Base-by-base conservation (phyloP, 805 yeast species). In the Pichia nakasei region DNA sequence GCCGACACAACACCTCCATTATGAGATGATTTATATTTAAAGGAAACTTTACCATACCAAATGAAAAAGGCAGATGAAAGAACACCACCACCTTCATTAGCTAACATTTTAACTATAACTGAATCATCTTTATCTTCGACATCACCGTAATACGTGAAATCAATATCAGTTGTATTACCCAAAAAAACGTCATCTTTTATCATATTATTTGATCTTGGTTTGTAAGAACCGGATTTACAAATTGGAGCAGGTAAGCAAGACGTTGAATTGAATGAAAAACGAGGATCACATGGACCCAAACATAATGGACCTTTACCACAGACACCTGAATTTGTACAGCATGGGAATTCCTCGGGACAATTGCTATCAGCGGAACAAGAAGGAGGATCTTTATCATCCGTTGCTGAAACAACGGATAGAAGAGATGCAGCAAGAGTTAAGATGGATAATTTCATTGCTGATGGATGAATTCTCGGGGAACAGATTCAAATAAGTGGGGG, bases 241-340 rank as follows among this genome's bases (percentile, higher is more conserved):
- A 78, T 68, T 12, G 97, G 96, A 75, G 77, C 75, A 6, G 97
- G 88, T 79, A 86, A 76, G 66, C 97, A 89, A 0, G 96, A 78
- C 12, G 75, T 65, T 42, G 75, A 56, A 50, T 72, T 72, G 66
- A 63, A 78, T 5, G 95, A 85, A 57, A 54, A 80, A 48, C 78
- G 67, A 33, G 93, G 83, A 64, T 88, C 85, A 68, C 97, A 89
- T 29, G 94, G 91, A 48, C 91, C 93, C 42, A 88, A 69, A 69
- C 97, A 89, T 64, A 71, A 72, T 3, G 60, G 43, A 5, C 64
- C 65, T 2, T 60, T 55, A 27, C 65, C 65, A 53, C 65, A 61
- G 27, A 64, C 68, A 40, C 96, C 96, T 52, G 78, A 81, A n/a
- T 49, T 42, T 12, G 85, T 77, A 62, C 97, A 88, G 64, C 97